A percentile compares a stretch with the other conserved stretches of the same genome.
These are phyloP conservation scores for Pichia cephalocereana DNA, from an alignment of 805 yeast genomes.

Conservation along the genomic window DNA sequence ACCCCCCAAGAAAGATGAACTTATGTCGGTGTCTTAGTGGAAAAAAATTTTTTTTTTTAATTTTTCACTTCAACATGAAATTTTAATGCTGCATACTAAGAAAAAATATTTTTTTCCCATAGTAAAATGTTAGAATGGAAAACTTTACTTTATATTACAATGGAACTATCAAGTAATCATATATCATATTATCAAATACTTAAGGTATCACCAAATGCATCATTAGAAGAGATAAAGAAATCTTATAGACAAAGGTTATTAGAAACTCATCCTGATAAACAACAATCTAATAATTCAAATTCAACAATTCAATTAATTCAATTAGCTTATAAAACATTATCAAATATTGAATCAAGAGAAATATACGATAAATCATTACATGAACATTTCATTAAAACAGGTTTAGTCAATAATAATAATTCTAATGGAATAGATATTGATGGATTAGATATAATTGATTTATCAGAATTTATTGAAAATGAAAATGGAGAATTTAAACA, in stretches of 20 bases:
- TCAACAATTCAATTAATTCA: slow-evolving; percentile 29
- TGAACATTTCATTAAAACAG: slow-evolving; percentile 26
- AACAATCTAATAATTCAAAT: background rate
- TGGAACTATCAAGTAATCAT: slow-evolving; percentile 4
- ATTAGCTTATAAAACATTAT: slow-evolving; percentile 53
- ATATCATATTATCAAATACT: slow-evolving; percentile 47
- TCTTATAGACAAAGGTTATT: slow-evolving; percentile 61
- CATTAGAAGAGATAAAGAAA: slow-evolving; percentile 35
- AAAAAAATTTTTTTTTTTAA: too few species aligned
- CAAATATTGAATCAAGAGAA: slow-evolving; percentile 30
- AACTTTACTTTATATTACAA: too few species aligned
- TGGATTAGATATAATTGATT: slow-evolving; percentile 46
- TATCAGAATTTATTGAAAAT: slow-evolving; percentile 29
- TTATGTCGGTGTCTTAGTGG: too few species aligned
- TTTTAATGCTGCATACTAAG: too few species aligned
- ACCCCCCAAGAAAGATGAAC: background rate
- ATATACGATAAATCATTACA: slow-evolving; percentile 45
- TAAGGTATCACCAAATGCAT: slow-evolving; percentile 35
- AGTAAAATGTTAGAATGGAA: too few species aligned
- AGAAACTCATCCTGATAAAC: slow-evolving; percentile 73
- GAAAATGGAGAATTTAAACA: slow-evolving; percentile 16
- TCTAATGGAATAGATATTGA: slow-evolving; percentile 36
- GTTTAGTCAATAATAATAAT: slow-evolving; percentile 53
- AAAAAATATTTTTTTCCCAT: too few species aligned
- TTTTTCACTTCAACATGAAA: too few species aligned